Base-by-base conservation (phyloP, 148 eudicot genomes). In the Heliosperma pusillum region DNA sequence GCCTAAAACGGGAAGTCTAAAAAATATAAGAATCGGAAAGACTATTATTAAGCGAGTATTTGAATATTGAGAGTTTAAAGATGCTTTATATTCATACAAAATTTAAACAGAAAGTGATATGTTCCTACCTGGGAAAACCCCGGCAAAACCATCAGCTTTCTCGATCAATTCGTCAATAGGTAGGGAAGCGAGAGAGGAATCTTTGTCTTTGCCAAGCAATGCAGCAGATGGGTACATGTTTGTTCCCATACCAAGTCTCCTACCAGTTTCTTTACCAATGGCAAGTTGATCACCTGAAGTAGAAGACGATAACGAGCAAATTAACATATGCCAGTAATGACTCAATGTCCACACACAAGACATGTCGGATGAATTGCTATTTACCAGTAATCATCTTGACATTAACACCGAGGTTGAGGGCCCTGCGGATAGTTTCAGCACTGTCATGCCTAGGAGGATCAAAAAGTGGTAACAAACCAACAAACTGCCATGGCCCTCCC, bases 371-470 rank as follows among this genome's bases (percentile, higher is more conserved):
- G 44, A 59, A 74, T 65, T 30, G 17, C 73, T 47, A 12, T 15
- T 64, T 83, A 91, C 97, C 97, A 76, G 97, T 92, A 70, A 92
- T 92, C 97, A 92, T 92, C 88, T 92, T 92, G 56, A 92, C 97
- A 80, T 92, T 92, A 47, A 92, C 97, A 64, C 97, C 97, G 79
- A 92, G 97, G 80, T 92, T 84, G 8, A 92, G 90, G 63, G 97
- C 97, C 89, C 83, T 84, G 66, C 97, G 89, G 74, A 93, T 93
- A 15, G 98, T 93, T 74, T 90, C 93, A 60, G 92, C 92, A 86
- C 96, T 93, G 82, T 93, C 97, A 27, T 92, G 96, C 76, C 97
- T 87, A 17, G 97, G 97, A 80, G 97, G 97, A 69, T 92, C 98
- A 80, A 93, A 93, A 24, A 93, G 94, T 27, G 98, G 88, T 77